These are phyloP conservation scores for Ustilago cynodontis DNA, from an alignment of 1,284 basidiomycete species.

Conservation along the genomic window DNA sequence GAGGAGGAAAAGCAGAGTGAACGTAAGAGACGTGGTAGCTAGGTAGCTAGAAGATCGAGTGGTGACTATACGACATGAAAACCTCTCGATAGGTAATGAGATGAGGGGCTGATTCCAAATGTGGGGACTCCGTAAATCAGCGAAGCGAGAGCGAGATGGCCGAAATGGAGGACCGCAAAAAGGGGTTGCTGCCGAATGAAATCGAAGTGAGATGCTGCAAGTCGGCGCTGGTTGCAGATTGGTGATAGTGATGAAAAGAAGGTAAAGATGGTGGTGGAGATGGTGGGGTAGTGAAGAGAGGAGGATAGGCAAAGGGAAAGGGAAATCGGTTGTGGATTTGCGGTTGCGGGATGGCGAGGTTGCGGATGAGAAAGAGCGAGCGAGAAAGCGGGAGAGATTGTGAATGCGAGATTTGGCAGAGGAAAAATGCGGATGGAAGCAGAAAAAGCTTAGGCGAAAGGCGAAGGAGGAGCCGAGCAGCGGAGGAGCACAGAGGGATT, in stretches of 20 bases:
- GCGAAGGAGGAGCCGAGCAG: not conserved
- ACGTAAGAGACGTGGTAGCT: not conserved
- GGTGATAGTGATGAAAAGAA: not conserved
- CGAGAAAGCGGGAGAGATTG: constrained; percentile 15
- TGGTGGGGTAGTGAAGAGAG: not conserved
- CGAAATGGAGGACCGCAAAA: not conserved
- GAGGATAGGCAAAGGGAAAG: not conserved
- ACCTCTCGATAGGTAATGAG: not conserved
- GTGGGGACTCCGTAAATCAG: constrained; percentile 25
- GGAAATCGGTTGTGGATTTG: not conserved
- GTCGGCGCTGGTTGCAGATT: not conserved
- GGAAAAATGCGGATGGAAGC: not conserved
- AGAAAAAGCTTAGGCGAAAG: not conserved
- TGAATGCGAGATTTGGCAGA: constrained; percentile 6
- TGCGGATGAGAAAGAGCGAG: not conserved
- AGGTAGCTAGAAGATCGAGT: not conserved
- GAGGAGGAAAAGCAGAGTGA: not conserved
- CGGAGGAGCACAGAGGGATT: not conserved
- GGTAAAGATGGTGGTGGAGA: not conserved
- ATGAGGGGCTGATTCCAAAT: not conserved
- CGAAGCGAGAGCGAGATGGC: constrained; percentile 8
- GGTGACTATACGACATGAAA: not conserved
- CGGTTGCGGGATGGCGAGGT: not conserved
- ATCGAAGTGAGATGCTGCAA: not conserved
- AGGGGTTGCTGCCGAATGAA: not conserved